Evolutionary conservation across 371 early-diverging fungal species (phyloP), one percentile per base, ranked within the genome.

Genomic region (Coemansia sp.): DNA sequence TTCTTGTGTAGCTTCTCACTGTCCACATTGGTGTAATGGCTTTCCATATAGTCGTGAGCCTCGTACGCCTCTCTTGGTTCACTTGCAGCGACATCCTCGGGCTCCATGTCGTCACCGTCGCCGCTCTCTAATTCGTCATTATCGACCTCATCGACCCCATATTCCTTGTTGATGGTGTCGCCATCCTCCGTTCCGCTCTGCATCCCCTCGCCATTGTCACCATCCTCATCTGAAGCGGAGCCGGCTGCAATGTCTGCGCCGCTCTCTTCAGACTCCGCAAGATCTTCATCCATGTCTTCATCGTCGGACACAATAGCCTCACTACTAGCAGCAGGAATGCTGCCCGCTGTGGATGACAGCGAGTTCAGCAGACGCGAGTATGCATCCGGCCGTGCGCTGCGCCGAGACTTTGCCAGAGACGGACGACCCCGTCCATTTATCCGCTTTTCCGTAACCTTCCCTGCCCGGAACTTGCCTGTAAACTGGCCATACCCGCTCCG

Each of bases 11-110:
- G 74, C n/a, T 66, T 52, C 14, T 57, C 72, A 1, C 81, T 66
- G 45, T 79, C 79, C n/a, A 79, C 69, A 54, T 86, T 84, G 3
- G 77, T 80, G 59, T 82, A 82, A 58, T 84, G 83, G 0, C 55
- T 43, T 31, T 52, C 64, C 61, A 64, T 63, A 38, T 30, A 78
- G 36, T 69, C 75, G 6, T 59, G 10, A 2, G 35, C 42, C 39
- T 55, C 66, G 9, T 49, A 61, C 10, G 30, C 58, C 57, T 66
- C 66, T 20, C n/a, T 56, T 5, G 26, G 4, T 2, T 16, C 56
- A 9, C 31, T 59, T 65, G 68, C 68, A 12, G 61, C 54, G 1
- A 36, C 74, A 26, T 72, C 74, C 14, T 53, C 77, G n/a, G 63
- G 52, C 8, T 51, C 67, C 12, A 65, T 58, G 20, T 69, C 61